Evolutionary conservation across 352 stramenopile species (phyloP), one percentile per base, ranked within the genome.

Genomic region (Pythium brachiatum): DNA sequence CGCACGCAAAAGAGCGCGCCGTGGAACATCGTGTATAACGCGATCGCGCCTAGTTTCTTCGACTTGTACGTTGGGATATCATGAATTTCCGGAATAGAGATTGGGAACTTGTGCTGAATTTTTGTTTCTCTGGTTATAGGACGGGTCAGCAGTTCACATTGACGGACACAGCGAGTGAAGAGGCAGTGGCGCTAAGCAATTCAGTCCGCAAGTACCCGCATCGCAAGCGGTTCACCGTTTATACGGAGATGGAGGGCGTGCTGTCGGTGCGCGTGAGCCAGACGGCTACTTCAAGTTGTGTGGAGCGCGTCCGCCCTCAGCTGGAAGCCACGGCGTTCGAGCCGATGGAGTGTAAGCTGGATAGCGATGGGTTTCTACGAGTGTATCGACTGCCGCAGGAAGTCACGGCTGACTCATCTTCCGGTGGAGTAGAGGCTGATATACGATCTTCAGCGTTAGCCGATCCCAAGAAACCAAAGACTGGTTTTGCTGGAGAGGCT

Each of bases 11-110:
- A 79, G 15, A 79, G 36, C 36, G 36, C 78, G 5, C 68, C 73
- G 11, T 71, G 83, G 26, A 94, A 92, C 61, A 74, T 78, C 29
- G 50, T 94, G 23, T 81, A 79, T 60, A 94, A 94, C 61, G 64
- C 66, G 5, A 32, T 92, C 15, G 76, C 76, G 54, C 78, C 80
- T 41, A 88, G 83, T 53, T 69, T 92, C 9, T 89, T 94, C 54
- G 77, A 86, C 58, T 64, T 70, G 77, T 86, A 72, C 54, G 62
- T 59, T 8, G 9, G 16, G n/a, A 50, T 9, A 26, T 27, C n/a
- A 8, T 36, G 21, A 41, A 41, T 9, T 54, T 31, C 36, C 23
- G 23, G n/a, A 36, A 2, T 29, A 34, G 20, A 12, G 34, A 48
- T 11, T 3, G 8, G 23, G 9, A 38, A 47, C 43, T 32, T 36